Conservation (phyloP, 305 asterid species). For the Fraxinus paxiana region DNA sequence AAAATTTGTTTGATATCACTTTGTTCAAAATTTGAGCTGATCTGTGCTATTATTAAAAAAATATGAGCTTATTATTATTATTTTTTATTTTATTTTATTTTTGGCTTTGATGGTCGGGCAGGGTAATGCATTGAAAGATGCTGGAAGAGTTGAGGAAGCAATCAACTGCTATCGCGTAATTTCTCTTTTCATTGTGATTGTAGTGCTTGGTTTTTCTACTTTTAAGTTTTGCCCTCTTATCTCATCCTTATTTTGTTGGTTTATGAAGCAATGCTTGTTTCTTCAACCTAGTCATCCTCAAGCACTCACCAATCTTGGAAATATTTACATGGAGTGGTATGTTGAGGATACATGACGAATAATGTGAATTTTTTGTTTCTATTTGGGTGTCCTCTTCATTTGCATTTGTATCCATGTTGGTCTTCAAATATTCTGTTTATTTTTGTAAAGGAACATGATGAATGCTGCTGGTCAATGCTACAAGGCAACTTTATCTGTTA, state of each 20-base stretch:
- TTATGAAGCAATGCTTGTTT: conserved; percentile 84
- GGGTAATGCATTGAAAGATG: conserved; percentile 98
- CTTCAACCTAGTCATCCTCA: conserved; percentile 98
- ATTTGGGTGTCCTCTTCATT: neutral
- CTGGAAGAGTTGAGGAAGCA: conserved; percentile 93
- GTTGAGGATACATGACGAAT: conserved; percentile 18
- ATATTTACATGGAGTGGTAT: conserved; percentile 97
- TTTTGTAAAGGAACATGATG: conserved; percentile 75
- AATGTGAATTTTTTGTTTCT: conserved; percentile 1
- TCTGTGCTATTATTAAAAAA: neutral
- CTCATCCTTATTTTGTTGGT: conserved; percentile 25
- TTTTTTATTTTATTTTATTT: neutral
- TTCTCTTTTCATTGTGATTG: conserved; percentile 20
- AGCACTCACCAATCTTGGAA: conserved; percentile 95
- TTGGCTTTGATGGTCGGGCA: conserved; percentile 20
- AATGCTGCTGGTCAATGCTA: conserved; percentile 92
- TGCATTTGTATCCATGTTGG: conserved; percentile 1
- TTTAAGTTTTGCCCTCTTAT: conserved; percentile 13
- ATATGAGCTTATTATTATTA: neutral
- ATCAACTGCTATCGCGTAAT: conserved; percentile 83
- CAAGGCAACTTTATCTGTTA: conserved; percentile 81
- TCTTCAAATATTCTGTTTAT: conserved; percentile 10
- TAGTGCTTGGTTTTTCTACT: conserved; percentile 15
- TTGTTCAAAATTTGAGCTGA: neutral
- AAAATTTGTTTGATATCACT: neutral